Base-by-base conservation (phyloP, 164 flowering plant genomes). In the Cinnamomum micranthum region DNA sequence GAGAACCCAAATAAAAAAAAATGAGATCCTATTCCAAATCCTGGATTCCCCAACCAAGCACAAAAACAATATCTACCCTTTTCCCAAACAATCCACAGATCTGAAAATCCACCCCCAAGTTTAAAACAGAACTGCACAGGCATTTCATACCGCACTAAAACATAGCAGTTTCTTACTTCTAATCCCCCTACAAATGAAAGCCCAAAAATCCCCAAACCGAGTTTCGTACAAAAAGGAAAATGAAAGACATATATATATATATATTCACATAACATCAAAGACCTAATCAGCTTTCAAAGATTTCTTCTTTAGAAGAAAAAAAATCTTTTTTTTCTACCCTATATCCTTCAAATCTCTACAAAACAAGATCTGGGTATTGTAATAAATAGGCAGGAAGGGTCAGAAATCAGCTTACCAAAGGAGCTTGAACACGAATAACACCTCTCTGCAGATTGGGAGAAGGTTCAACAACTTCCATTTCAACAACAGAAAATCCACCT, bases 391-490 rank as follows among this genome's bases (percentile, higher is more conserved):
- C n/a, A 24, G 71, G 52, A 23, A 47, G 5, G 71, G 64, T 3
- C 28, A 65, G 20, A 73, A 12, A 28, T 28, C 50, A 70, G 69
- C 87, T 87, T 76, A 93, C 98, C 85, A 91, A 71, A 77, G 96
- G 96, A 85, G 98, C 90, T 86, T 88, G 96, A 81, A 88, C 85
- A 76, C 96, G 84, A 77, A 83, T 22, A 9, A 68, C 81, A 20
- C 86, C 91, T 79, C 93, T 88, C 28, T 76, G 88, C 59, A 77
- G 88, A 83, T 77, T 87, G 10, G 92, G 80, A 71, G 94, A 86
- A 74, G 78, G 79, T 73, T 85, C 86, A 76, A 64, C 81, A 12
- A 77, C 69, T 68, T 87, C 87, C 90, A 90, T 88, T 79, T 80
- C 66, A 15, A 41, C 47, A 41, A 41, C 47, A 73, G 67, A 78